phyloP scores from a whole-genome alignment of 805 yeast genomes.

The Ogataea sp. region DNA sequence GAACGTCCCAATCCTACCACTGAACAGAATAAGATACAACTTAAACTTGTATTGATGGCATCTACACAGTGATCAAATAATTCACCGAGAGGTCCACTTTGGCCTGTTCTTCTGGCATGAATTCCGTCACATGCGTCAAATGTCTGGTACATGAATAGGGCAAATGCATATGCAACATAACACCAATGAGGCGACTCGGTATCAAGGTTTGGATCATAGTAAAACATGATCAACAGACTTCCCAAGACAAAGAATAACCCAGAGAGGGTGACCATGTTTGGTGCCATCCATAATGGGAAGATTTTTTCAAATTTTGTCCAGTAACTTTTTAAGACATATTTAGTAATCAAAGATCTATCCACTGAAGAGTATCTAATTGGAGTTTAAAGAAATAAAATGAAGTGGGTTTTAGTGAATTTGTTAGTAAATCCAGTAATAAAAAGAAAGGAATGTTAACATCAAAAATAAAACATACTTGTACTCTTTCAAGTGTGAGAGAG shows the following conservation, averaged over 20 bases:
- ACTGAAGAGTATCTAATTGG: slow-evolving; percentile 49
- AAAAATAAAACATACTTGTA: slow-evolving; percentile 29
- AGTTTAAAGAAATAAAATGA: neutral
- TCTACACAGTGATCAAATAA: slow-evolving; percentile 84
- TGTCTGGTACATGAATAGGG: slow-evolving; percentile 85
- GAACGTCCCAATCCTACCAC: slow-evolving; percentile 73
- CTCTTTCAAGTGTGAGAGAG: slow-evolving; percentile 35
- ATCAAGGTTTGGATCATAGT: slow-evolving; percentile 62
- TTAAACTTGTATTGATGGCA: slow-evolving; percentile 64
- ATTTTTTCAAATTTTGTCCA: slow-evolving; percentile 67
- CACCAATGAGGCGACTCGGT: slow-evolving; percentile 67
- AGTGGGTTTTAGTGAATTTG: neutral
- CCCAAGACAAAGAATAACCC: slow-evolving; percentile 68
- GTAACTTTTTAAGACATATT: slow-evolving; percentile 70
- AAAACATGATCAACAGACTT: slow-evolving; percentile 58
- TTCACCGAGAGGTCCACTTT: slow-evolving; percentile 90
- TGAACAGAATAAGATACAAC: slow-evolving; percentile 64
- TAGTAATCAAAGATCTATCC: slow-evolving; percentile 74
- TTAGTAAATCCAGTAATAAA: neutral
- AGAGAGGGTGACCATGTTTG: slow-evolving; percentile 76
- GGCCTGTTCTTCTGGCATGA: slow-evolving; percentile 94
- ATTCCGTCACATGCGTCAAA: slow-evolving; percentile 95
- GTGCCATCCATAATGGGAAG: slow-evolving; percentile 87
- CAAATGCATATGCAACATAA: slow-evolving; percentile 68
- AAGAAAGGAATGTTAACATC: neutral